Conservation (phyloP, 305 asterid genomes). For the Euphrasia arctica region DNA sequence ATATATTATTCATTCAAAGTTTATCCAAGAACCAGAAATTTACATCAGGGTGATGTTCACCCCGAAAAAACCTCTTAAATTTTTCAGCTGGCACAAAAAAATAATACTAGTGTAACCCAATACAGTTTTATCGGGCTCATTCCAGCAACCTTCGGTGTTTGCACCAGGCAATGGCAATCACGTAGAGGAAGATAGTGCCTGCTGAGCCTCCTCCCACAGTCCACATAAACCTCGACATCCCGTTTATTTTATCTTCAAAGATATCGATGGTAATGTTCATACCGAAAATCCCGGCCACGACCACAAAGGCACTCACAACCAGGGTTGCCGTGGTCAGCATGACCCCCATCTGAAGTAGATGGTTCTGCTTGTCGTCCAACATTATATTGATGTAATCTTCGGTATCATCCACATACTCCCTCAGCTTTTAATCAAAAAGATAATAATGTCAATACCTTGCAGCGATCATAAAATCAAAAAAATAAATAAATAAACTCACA, state of each 20-base stretch:
- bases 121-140: slow-evolving; percentile 25
- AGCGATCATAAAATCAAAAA: background rate
- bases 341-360: slow-evolving; percentile 97
- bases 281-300: slow-evolving; percentile 82
- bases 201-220: slow-evolving; percentile 74
- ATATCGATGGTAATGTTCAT: slow-evolving; percentile 71
- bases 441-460: background rate
- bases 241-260: slow-evolving; percentile 41
- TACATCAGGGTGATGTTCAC: no score
- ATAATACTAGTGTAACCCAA: no score
- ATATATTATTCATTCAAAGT: no score
- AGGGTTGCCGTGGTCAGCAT: slow-evolving; percentile 91
- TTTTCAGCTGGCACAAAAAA: no score
- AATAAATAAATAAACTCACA: background rate
- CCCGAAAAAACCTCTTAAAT: no score
- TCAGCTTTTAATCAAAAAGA: slow-evolving; percentile 43
- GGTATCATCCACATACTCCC: slow-evolving; percentile 95
- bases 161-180: slow-evolving; percentile 80
- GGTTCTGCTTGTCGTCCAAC: slow-evolving; percentile 97
- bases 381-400: slow-evolving; percentile 94
- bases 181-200: slow-evolving; percentile 60
- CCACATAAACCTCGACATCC: slow-evolving; percentile 69
- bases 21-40: no score
- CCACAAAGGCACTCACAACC: slow-evolving; percentile 85
- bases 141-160: slow-evolving; percentile 73